Conservation (phyloP, 768 basidiomycete species). For the Kwoniella mangroviensis region DNA sequence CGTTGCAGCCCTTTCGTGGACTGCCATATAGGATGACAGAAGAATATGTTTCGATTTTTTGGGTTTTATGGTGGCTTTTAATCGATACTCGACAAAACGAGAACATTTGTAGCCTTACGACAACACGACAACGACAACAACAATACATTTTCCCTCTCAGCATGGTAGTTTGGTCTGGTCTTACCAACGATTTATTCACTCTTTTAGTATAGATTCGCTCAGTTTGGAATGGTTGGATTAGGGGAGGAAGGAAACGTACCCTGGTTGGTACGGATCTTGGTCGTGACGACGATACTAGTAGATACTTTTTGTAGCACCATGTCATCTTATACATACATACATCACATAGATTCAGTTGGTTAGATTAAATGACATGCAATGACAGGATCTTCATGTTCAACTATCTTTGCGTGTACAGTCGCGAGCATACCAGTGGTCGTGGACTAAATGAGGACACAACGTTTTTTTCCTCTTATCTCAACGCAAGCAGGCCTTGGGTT, state of each 20-base stretch:
- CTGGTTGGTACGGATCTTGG: constrained; percentile 11
- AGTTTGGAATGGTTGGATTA: too few relatives aligned
- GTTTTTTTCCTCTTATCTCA: background rate
- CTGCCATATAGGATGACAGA: constrained; percentile 20
- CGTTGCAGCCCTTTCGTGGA: constrained; percentile 42
- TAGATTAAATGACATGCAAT: constrained; percentile 20
- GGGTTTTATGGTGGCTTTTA: constrained; percentile 14
- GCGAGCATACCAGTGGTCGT: too few relatives aligned
- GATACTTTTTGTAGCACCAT: constrained; percentile 12
- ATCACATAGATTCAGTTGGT: constrained; percentile 7
- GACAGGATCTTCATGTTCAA: constrained; percentile 25
- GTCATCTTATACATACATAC: constrained; percentile 9
- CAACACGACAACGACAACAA: constrained; percentile 5
- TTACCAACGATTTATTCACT: constrained; percentile 22
- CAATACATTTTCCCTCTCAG: constrained; percentile 14
- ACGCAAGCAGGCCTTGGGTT: background rate
- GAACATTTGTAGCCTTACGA: constrained; percentile 15
- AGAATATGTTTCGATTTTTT: background rate
- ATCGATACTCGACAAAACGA: background rate
- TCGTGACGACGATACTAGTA: background rate
- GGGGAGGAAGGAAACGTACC: background rate
- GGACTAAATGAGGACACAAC: too few relatives aligned
- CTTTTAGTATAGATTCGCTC: constrained; percentile 5
- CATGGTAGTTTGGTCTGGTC: constrained; percentile 16
- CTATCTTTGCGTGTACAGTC: too few relatives aligned